Evolutionary conservation across 768 basidiomycete genomes (phyloP).

Genomic region (Agaricus blazei): DNA sequence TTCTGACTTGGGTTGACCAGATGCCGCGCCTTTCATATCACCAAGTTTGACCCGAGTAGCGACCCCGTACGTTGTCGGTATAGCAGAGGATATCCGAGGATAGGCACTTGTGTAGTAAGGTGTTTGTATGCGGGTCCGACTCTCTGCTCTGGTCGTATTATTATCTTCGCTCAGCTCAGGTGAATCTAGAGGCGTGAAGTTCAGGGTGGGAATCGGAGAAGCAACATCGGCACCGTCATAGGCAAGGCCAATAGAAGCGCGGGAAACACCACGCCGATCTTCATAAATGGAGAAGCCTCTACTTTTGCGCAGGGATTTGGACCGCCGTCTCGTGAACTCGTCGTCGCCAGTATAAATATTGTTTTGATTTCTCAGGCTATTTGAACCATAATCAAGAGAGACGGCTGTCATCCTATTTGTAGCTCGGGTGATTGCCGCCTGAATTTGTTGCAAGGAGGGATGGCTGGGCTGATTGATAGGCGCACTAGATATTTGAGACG

Average conservation of each 20-base stretch:
- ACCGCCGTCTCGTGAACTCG: constrained; percentile 28
- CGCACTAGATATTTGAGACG: not conserved
- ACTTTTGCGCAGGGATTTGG: constrained; percentile 27
- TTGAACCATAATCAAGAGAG: constrained; percentile 34
- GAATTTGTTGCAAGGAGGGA: not conserved
- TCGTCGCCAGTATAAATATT: constrained; percentile 37
- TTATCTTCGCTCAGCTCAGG: not conserved
- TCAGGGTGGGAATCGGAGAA: constrained; percentile 29
- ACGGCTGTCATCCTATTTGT: constrained; percentile 31
- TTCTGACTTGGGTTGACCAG: constrained; percentile 38
- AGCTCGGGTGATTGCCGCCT: not conserved
- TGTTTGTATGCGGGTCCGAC: constrained; percentile 65
- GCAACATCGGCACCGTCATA: constrained; percentile 51
- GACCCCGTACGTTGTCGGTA: constrained; percentile 33
- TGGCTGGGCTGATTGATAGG: not conserved
- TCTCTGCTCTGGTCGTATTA: constrained; percentile 26
- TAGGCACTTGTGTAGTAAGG: constrained; percentile 58
- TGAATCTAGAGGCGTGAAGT: not conserved
- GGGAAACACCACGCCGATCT: constrained; percentile 23
- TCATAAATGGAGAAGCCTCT: constrained; percentile 18
- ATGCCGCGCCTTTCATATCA: constrained; percentile 18
- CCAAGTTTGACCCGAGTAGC: constrained; percentile 26
- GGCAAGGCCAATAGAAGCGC: constrained; percentile 30
- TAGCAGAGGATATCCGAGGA: constrained; percentile 44
- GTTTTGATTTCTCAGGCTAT: constrained; percentile 26